Base-by-base conservation (phyloP, 768 basidiomycete genomes). In the Tulasnella sp. region DNA sequence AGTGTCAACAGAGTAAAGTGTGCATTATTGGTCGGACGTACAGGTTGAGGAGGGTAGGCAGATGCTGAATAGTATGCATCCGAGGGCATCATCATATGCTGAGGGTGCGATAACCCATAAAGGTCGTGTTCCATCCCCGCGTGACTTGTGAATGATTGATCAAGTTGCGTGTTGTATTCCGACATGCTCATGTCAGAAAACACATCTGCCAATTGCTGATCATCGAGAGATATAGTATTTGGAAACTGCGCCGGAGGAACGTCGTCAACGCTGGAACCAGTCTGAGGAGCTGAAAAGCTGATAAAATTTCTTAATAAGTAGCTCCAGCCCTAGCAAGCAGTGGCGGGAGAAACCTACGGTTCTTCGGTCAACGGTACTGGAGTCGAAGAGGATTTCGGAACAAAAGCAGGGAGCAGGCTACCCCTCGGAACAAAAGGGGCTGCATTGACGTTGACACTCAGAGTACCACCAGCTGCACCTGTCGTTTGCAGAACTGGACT, bases 381-480 rank as follows among this genome's bases (percentile, higher is more conserved):
- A 2, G 25, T 48, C 31, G 4, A 3, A 19, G n/a, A 41, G 22
- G 7, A 7, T 13, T 32, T 10, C 22, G 31, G 16, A 1, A n/a
- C 3, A n/a, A 12, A 28, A 25, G 16, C 8, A 35, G 15, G 29
- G 31, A 33, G 8, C 20, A 59, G 7, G 63, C 52, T 24, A 8
- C 56, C 67, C 63, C 83, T 87, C 16, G 87, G 86, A 19, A 90
- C 77, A 55, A 90, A 90, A 37, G 89, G 77, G 31, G 87, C 84
- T 1, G 86, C 86, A 62, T 88, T 83, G 48, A 86, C 74, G 49
- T 56, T 58, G 8, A 56, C 57, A 29, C 48, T 22, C 4, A 37
- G 31, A 6, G 35, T 31, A 4, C 27, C 29, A 22, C 6, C 44
- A 31, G 39, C 20, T 20, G 48, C 48, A 43, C 33, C 33, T 44